Evolutionary conservation across 768 basidiomycete species (phyloP).

Genomic region (Termitomyces sp.): DNA sequence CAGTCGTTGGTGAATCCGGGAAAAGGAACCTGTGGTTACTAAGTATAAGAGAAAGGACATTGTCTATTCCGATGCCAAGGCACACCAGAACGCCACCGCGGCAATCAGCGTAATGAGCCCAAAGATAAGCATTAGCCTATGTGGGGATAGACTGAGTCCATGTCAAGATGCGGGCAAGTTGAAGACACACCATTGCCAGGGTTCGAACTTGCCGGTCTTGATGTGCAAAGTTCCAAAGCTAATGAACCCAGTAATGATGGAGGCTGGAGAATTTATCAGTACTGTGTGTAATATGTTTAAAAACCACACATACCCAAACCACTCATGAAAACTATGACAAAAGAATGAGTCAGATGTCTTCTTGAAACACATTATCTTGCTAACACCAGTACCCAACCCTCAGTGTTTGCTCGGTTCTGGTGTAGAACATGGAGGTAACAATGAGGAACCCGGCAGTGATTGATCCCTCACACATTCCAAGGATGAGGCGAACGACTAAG

Average conservation of each 20-base stretch:
- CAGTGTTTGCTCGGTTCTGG: constrained; percentile 63
- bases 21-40: constrained; percentile 52
- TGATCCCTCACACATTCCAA: constrained; percentile 71
- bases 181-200: constrained; percentile 64
- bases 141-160: neutral
- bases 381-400: constrained; percentile 77
- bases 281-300: neutral
- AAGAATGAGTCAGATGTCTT: neutral
- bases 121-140: constrained; percentile 71
- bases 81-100: constrained; percentile 56
- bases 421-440: constrained; percentile 77
- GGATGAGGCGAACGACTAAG: constrained; percentile 60
- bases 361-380: constrained; percentile 22
- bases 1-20: constrained; percentile 72
- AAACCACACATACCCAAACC: constrained; percentile 47
- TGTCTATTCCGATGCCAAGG: neutral
- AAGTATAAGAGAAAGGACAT: neutral
- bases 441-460: constrained; percentile 78
- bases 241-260: constrained; percentile 67
- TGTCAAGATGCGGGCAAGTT: neutral
- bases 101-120: constrained; percentile 55
- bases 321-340: constrained; percentile 64
- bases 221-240: constrained; percentile 68
- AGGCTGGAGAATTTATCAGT: constrained; percentile 36
- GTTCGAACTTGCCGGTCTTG: constrained; percentile 51